These are phyloP conservation scores for Rhizoclosmatium globosum DNA, from an alignment of 192 early-diverging fungal genomes.

Conservation along the genomic window DNA sequence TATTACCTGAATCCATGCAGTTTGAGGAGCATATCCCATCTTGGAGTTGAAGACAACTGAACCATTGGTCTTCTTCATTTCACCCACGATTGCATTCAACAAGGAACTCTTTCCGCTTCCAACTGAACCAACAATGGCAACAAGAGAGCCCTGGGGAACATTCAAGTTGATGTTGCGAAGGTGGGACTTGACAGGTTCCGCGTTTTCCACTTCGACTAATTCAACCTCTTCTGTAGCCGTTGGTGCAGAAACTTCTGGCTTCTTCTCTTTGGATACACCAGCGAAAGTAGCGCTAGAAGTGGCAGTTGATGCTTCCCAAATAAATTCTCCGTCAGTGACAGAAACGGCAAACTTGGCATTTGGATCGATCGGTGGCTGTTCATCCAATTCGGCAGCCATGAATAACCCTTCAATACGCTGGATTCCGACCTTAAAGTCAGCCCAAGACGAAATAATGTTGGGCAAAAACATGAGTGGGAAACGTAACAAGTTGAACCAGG, in stretches of 20 bases:
- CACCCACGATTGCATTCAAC: conserved; percentile 62
- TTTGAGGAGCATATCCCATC: conserved; percentile 83
- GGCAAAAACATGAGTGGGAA: conserved; percentile 69
- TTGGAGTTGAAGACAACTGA: conserved; percentile 66
- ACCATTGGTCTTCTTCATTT: conserved; percentile 56
- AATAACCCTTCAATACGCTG: conserved; percentile 58
- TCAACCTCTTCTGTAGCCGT: background rate
- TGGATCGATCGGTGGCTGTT: conserved; percentile 49
- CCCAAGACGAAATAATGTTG: conserved; percentile 48
- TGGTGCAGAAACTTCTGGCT: background rate
- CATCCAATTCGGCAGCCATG: conserved; percentile 67
- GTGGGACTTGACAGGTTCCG: conserved; percentile 13
- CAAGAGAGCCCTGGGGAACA: conserved; percentile 61
- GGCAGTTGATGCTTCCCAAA: conserved; percentile 62
- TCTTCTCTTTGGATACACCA: background rate
- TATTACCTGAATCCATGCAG: conserved; percentile 82
- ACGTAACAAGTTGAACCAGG: conserved; percentile 36
- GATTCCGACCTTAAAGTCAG: conserved; percentile 61
- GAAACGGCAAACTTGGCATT: conserved; percentile 55
- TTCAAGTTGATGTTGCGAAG: conserved; percentile 55
- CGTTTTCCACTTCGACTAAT: background rate
- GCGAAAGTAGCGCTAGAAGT: conserved; percentile 41
- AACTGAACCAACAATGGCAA: conserved; percentile 69
- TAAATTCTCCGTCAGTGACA: conserved; percentile 61
- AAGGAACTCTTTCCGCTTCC: conserved; percentile 74